These are phyloP conservation scores for Penicillium brasilianum DNA, from an alignment of 2,329 filamentous ascomycete species.

Conservation along the genomic window DNA sequence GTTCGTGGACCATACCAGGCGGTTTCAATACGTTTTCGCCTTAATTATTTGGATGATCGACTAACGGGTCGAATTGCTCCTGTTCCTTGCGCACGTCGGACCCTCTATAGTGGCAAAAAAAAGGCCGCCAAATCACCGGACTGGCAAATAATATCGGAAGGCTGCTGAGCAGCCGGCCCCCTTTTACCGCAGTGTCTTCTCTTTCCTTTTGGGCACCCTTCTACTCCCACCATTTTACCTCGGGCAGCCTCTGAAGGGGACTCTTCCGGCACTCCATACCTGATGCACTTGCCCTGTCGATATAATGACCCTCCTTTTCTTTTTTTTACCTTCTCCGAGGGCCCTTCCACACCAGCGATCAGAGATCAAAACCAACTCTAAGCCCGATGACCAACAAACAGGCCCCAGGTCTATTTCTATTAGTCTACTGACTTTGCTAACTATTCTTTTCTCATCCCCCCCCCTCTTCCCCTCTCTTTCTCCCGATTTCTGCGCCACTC, in stretches of 20 bases:
- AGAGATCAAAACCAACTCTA: not conserved
- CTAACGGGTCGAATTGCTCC: constrained; percentile 25
- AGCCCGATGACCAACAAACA: constrained; percentile 11
- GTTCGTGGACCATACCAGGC: constrained; percentile 21
- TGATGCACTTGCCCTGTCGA: not conserved
- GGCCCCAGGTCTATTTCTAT: not conserved
- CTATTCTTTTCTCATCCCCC: not conserved
- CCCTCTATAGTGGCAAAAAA: constrained; percentile 32
- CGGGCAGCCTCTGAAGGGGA: not conserved
- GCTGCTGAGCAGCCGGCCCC: constrained; percentile 15
- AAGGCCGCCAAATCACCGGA: constrained; percentile 25
- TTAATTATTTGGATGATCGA: constrained; percentile 18
- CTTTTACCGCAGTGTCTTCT: constrained; percentile 14
- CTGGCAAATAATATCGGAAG: constrained; percentile 22
- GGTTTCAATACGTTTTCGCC: constrained; percentile 22
- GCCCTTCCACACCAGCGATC: not conserved
- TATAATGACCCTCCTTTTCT: not conserved
- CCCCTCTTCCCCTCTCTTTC: constrained; percentile 3
- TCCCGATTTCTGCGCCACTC: constrained; percentile 22
- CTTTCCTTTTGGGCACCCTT: not conserved
- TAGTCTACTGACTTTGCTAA: not conserved
- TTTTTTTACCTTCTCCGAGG: not conserved
- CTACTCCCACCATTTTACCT: not conserved
- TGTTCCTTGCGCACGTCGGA: constrained; percentile 23
- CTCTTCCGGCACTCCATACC: not conserved